Base-by-base conservation (phyloP, 2,329 filamentous ascomycete species). In the Ascomycota sp. region DNA sequence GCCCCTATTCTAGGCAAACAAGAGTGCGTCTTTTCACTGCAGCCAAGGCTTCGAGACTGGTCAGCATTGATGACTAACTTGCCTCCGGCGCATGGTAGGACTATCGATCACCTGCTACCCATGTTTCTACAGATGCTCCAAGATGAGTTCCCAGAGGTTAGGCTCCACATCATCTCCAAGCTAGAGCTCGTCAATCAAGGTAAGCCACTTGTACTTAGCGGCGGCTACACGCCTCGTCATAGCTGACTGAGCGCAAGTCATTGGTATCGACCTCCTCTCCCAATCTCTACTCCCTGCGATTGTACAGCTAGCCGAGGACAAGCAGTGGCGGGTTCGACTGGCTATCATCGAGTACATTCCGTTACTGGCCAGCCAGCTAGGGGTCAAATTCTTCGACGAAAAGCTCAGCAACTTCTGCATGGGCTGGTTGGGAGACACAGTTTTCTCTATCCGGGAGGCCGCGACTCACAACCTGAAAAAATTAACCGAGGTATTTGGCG, bases 41-140 rank as follows among this genome's bases (percentile, higher is more conserved):
- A 6, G 16, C 24, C 2, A 6, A 2, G 16, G 10, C 7, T 21
- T 26, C 4, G n/a, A 2, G 27, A 12, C 7, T 29, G 28, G 9
- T 9, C 13, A n/a, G 24, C 11, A 2, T 9, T 27, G 24, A 28
- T 7, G 30, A 33, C 37, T 31, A 36, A 29, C 37, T 26, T 13
- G 10, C 7, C 3, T 27, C 7, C 21, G 3, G n/a, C 1, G 9
- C 43, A 21, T 21, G 16, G 16, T 21, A 89, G 81, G 57, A 98
- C 89, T 25, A 95, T 92, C 44, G 77, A 89, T 45, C 89, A 98
- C 53, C 72, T 98, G 31, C 70, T 98, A 31, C 89, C 89, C 35
- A 98, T 98, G 86, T 95, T 98, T 58, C 67, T 98, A 35, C 81
- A 92, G 55, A 98, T 98, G 89, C 74, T 98, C 47, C 98, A 95